Evolutionary conservation across 345 rosid species (phyloP), one percentile per base, ranked within the genome.

Genomic region (Eutrema yunnanense): DNA sequence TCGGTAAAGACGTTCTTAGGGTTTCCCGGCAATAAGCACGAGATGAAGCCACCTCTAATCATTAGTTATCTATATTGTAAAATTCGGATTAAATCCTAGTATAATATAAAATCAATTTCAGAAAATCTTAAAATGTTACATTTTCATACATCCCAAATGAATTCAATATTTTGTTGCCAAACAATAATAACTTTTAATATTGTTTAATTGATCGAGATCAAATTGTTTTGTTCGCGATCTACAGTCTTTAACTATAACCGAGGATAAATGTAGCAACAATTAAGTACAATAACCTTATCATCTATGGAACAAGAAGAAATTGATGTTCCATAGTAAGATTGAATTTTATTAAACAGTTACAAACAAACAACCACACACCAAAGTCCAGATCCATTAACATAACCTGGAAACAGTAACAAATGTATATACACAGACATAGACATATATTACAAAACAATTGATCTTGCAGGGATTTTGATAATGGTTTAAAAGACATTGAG

Each of bases 401-500:
- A 36, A 36, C 40, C 9, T 37, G 5, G 59, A 10, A 56, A 9
- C 38, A 74, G 14, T 38, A 72, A 58, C 47, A 63, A 38, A 76
- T 47, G 64, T 52, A 69, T 63, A 14, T 63, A 69, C 66, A 62
- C 6, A 69, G 30, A 68, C 9, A 68, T 38, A 47, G 8, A 69
- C 46, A 54, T 5, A 60, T 27, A 27, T 32, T 8, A 56, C 38
- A 54, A 68, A 48, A 62, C 52, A 33, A 47, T 3, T 30, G 65
- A 55, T 54, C 57, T 61, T 54, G 53, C 65, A 64, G 34, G 36
- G 63, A 32, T 46, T 57, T 56, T 76, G 66, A 3, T 63, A 46
- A 54, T 62, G 37, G 34, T 72, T 67, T 82, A 84, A 67, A 81
- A 85, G 67, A 87, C 96, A 44, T 84, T 86, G 36, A 88, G 86